Percentiles rank a stretch among this genome's conserved stretches.
Evolutionary conservation across 495 filamentous ascomycete species (phyloP).

Genomic region (Podospora sp.): DNA sequence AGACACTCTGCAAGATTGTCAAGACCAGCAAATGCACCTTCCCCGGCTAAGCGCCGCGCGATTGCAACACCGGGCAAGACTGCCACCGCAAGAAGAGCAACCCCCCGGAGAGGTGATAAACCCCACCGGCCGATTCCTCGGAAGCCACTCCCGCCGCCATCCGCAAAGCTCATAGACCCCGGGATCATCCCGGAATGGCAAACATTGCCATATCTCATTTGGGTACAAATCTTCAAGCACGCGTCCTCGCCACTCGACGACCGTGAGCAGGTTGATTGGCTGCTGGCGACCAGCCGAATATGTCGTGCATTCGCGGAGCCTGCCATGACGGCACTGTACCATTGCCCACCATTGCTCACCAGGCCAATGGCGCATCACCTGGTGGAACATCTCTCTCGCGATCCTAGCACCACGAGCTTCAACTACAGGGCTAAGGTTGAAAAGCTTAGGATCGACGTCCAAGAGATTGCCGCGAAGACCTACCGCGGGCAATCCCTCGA

Average conservation of each 20-base stretch:
- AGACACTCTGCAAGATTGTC: neutral
- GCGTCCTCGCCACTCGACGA: slow-evolving; percentile 65
- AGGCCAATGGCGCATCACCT: slow-evolving; percentile 50
- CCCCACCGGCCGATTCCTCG: neutral
- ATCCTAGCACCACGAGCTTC: slow-evolving; percentile 46
- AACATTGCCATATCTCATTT: slow-evolving; percentile 70
- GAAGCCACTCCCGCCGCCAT: neutral
- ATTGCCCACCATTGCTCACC: slow-evolving; percentile 61
- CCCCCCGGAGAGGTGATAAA: too few relatives aligned
- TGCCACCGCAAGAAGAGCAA: neutral
- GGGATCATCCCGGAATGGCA: slow-evolving; percentile 64
- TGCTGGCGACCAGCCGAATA: slow-evolving; percentile 60
- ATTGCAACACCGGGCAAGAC: neutral
- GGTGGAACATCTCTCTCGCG: slow-evolving; percentile 36
- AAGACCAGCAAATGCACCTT: neutral
- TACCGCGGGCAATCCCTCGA: slow-evolving; percentile 44
- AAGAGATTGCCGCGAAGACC: slow-evolving; percentile 34
- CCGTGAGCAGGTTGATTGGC: slow-evolving; percentile 58
- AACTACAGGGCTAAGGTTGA: slow-evolving; percentile 70
- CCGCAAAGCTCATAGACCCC: slow-evolving; percentile 3
- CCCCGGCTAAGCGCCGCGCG: neutral
- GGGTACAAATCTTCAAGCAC: slow-evolving; percentile 67
- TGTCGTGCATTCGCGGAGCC: slow-evolving; percentile 73
- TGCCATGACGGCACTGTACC: slow-evolving; percentile 73
- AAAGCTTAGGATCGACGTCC: slow-evolving; percentile 67